phyloP scores from a whole-genome alignment of 805 yeast genomes.

The Yamadazyma sp. region DNA sequence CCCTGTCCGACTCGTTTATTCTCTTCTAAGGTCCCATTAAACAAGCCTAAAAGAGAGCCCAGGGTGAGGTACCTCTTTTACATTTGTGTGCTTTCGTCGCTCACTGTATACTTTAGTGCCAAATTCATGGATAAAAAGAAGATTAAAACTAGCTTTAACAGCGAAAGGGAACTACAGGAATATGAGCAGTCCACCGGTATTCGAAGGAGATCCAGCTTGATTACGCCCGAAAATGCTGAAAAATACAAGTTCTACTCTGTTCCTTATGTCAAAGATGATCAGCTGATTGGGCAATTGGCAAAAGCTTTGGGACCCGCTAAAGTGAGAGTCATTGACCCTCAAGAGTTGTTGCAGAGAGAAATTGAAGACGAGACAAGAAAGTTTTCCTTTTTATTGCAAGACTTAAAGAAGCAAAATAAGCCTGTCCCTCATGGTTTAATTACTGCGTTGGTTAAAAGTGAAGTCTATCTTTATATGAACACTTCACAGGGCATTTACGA shows the following conservation, averaged over 20 bases:
- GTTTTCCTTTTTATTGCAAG: slow-evolving; percentile 55
- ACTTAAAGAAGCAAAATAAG: slow-evolving; percentile 28
- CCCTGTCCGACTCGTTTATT: neutral
- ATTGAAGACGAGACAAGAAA: slow-evolving; percentile 42
- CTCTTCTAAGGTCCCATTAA: neutral
- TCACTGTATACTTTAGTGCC: slow-evolving; percentile 28
- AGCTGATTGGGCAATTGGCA: slow-evolving; percentile 20
- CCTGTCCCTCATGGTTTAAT: slow-evolving; percentile 46
- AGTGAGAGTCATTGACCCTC: slow-evolving; percentile 51
- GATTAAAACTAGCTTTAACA: slow-evolving; percentile 37
- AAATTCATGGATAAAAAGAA: slow-evolving; percentile 29
- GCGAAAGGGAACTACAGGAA: slow-evolving; percentile 49
- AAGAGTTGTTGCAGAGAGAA: slow-evolving; percentile 46
- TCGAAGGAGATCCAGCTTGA: slow-evolving; percentile 48
- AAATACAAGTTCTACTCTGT: slow-evolving; percentile 43
- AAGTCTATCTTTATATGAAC: slow-evolving; percentile 33
- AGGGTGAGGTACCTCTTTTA: slow-evolving; percentile 37
- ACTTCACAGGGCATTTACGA: slow-evolving; percentile 39
- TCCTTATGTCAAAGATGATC: slow-evolving; percentile 29
- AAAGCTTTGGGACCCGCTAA: slow-evolving; percentile 19
- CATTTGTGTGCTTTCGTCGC: slow-evolving; percentile 34
- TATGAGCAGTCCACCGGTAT: slow-evolving; percentile 51
- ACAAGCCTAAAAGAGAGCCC: slow-evolving; percentile 22
- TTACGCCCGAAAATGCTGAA: slow-evolving; percentile 35
- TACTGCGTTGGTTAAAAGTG: slow-evolving; percentile 48